Percentiles rank a stretch among this genome's conserved stretches.
These are phyloP conservation scores for Pyrenula aspistea DNA, from an alignment of 495 filamentous ascomycete species.

Conservation along the genomic window DNA sequence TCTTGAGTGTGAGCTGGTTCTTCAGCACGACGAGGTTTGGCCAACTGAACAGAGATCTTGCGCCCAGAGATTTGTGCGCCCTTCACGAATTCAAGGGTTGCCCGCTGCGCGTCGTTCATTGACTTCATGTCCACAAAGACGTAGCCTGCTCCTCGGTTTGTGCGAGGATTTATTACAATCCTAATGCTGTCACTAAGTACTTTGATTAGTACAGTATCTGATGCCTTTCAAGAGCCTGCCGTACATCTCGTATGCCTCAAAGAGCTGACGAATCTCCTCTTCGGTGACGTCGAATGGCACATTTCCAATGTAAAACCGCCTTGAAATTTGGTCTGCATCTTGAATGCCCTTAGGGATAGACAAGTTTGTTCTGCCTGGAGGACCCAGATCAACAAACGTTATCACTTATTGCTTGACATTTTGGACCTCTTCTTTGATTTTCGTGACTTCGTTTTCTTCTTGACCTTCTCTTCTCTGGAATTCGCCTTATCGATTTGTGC, in stretches of 20 bases:
- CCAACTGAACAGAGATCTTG: neutral
- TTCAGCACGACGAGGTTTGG: neutral
- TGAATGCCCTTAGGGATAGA: neutral
- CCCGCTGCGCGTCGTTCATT: neutral
- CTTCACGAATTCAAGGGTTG: neutral
- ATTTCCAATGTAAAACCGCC: neutral
- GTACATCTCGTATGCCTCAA: neutral
- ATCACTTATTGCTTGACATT: neutral
- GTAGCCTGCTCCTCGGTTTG: neutral
- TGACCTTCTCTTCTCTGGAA: neutral
- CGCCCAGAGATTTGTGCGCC: neutral
- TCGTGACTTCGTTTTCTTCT: neutral
- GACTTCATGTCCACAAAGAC: neutral
- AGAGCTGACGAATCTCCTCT: neutral
- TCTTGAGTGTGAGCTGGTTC: no score
- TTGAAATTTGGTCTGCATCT: neutral
- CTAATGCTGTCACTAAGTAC: neutral
- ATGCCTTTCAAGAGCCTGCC: neutral
- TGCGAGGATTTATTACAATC: neutral
- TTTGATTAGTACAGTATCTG: neutral
- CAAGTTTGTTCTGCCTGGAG: neutral
- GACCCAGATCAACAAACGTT: neutral
- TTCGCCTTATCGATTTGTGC: neutral
- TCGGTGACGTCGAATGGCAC: neutral
- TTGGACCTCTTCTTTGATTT: neutral